Conservation (phyloP, 2,329 filamentous ascomycete genomes). For the Xylariaceae sp. region DNA sequence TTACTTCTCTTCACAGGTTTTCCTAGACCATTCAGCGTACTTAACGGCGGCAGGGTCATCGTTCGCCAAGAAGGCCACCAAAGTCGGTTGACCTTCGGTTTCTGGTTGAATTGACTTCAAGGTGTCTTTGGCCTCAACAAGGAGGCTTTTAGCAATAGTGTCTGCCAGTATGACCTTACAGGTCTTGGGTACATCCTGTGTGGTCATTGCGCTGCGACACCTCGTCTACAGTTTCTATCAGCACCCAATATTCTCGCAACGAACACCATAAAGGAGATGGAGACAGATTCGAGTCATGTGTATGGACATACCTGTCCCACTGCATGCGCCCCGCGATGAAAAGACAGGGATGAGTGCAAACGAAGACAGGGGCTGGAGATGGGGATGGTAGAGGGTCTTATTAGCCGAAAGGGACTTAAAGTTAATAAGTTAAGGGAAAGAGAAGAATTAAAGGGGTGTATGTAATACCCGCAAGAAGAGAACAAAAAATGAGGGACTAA, state of each 20-base stretch:
- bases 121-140: conserved; percentile 76
- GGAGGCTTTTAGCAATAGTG: conserved; percentile 80
- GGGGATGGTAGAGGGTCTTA: neutral
- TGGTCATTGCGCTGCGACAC: conserved; percentile 41
- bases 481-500: conserved; percentile 27
- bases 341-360: conserved; percentile 3
- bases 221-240: conserved; percentile 4
- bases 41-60: conserved; percentile 86
- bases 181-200: conserved; percentile 57
- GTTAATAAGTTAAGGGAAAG: neutral
- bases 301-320: conserved; percentile 26
- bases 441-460: neutral
- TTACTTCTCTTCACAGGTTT: conserved; percentile 96
- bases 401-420: neutral
- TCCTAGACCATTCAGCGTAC: conserved; percentile 97
- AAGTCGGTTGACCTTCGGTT: conserved; percentile 62
- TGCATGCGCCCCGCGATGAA: conserved; percentile 24
- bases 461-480: conserved; percentile 15
- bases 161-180: conserved; percentile 94
- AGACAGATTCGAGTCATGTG: too few species aligned
- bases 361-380: neutral
- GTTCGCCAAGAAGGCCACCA: conserved; percentile 92
- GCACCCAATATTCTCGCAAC: too few species aligned
- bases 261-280: too few species aligned
- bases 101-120: conserved; percentile 69